Evolutionary conservation across 768 basidiomycete species (phyloP), one percentile per base, ranked within the genome.

Genomic region (Xerocomellus amylosporus): DNA sequence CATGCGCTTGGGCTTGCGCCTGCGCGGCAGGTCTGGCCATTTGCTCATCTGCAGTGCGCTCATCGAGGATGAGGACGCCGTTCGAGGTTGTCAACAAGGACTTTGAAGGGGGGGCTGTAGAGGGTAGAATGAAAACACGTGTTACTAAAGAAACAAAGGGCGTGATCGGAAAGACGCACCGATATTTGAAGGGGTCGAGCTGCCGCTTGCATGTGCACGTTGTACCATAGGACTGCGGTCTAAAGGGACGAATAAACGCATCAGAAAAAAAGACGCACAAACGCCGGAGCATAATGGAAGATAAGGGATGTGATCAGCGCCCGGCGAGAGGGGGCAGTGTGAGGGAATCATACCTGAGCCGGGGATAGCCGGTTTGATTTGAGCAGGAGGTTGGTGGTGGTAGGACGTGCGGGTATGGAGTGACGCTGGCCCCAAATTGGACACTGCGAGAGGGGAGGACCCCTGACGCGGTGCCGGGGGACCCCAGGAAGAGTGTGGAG

Each of bases 291-390:
- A 8, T 14, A 22, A n/a, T 7, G 30, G 6, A 33, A 36, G 45
- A 51, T 46, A 47, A 48, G 37, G 44, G 5, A 31, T 4, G 9
- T 1, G 56, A 55, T 66, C 20, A 64, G 58, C 26, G 51, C 4
- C 15, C 0, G 26, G 19, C n/a, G 1, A 7, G 14, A 30, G 43
- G 10, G 33, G 45, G 30, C 7, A 43, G 49, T 12, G 31, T 43
- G 34, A 54, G 36, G 37, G 19, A 43, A 46, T 28, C 52, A 44
- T 59, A 69, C 67, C 67, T 68, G 65, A 48, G 51, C 67, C 67
- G 63, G 67, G 58, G 65, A 68, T 69, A 67, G 58, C 67, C 67
- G 67, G 49, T 65, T 68, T 68, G 63, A 67, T 63, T 44, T 63
- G 67, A 36, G 63, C n/a, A 19, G 64, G 59, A 45, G 56, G 56